Evolutionary conservation across 2,329 filamentous ascomycete species (phyloP).

Genomic region (Hypocreales sp.): DNA sequence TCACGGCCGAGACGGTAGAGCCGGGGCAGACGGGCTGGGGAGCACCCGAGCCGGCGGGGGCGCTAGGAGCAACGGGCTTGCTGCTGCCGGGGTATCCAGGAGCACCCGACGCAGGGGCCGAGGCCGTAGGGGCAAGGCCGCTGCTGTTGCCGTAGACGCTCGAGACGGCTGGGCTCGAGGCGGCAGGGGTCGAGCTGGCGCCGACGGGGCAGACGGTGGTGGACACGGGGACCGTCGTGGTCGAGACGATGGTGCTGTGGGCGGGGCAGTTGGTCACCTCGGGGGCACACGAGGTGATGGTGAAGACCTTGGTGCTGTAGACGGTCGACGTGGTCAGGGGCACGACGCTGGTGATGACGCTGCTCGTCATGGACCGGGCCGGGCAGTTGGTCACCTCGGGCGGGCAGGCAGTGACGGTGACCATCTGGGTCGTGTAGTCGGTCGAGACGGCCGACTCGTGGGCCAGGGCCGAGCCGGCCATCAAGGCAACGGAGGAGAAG

Average conservation of each 20-base stretch:
- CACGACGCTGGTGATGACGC: slow-evolving; percentile 20
- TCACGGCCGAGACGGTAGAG: slow-evolving; percentile 33
- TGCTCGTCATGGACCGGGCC: slow-evolving; percentile 21
- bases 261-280: slow-evolving; percentile 47
- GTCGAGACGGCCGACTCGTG: slow-evolving; percentile 17
- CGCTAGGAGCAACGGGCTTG: slow-evolving; percentile 1
- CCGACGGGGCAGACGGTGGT: slow-evolving; percentile 22
- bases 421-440: slow-evolving; percentile 40
- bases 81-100: neutral
- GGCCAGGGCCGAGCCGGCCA: slow-evolving; percentile 22
- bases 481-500: slow-evolving; percentile 35
- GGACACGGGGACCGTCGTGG: slow-evolving; percentile 21
- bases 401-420: slow-evolving; percentile 47
- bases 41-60: neutral
- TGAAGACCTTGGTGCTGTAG: slow-evolving; percentile 42
- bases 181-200: slow-evolving; percentile 1
- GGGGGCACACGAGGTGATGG: slow-evolving; percentile 44
- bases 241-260: slow-evolving; percentile 18
- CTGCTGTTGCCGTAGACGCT: slow-evolving; percentile 3
- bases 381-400: slow-evolving; percentile 47
- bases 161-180: slow-evolving; percentile 6
- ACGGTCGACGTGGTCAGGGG: slow-evolving; percentile 35
- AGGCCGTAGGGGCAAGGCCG: no score
- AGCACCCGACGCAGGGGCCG: no score
- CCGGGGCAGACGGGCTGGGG: slow-evolving; percentile 12